Evolutionary conservation across 352 stramenopile genomes (phyloP).

Genomic region (Elongisporangium undulatum): DNA sequence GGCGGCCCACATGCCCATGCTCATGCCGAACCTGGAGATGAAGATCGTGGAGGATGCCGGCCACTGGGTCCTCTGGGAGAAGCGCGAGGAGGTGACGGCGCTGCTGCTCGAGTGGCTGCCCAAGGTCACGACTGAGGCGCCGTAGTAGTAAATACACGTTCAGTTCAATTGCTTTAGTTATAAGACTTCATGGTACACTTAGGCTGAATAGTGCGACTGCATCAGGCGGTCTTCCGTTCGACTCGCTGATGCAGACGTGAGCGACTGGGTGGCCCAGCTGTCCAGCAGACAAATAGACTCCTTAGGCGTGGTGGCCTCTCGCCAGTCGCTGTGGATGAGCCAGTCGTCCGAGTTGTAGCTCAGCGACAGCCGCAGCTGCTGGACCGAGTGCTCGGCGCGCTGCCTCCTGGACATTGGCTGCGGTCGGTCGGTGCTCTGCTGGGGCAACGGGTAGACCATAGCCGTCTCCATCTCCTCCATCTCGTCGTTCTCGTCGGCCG

Average conservation of each 20-base stretch:
- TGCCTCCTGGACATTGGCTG: too few relatives aligned
- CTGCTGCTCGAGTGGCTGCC: slow-evolving; percentile 27
- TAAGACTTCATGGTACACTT: background rate
- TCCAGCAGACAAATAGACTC: slow-evolving; percentile 36
- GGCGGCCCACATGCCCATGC: slow-evolving; percentile 37
- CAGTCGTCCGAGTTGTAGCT: background rate
- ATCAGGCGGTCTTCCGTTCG: background rate
- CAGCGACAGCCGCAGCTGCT: background rate
- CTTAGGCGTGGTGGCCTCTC: slow-evolving; percentile 17
- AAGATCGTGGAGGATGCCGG: slow-evolving; percentile 39
- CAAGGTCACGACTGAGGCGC: slow-evolving; percentile 3
- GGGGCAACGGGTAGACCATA: background rate
- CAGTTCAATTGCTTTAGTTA: background rate
- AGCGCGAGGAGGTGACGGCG: slow-evolving; percentile 34
- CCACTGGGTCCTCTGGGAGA: slow-evolving; percentile 57
- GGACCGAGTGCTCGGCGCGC: background rate
- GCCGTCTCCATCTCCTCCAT: background rate
- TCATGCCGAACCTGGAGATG: slow-evolving; percentile 44
- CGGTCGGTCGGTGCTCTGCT: background rate
- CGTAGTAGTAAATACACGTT: background rate
- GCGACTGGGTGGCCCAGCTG: slow-evolving; percentile 26
- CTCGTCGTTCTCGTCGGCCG: background rate
- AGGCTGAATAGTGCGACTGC: background rate
- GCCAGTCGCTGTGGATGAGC: background rate
- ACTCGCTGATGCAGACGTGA: slow-evolving; percentile 9